phyloP scores from a whole-genome alignment of 225 moss, liverwort and hornwort species.

The Sphagnum tenellum region DNA sequence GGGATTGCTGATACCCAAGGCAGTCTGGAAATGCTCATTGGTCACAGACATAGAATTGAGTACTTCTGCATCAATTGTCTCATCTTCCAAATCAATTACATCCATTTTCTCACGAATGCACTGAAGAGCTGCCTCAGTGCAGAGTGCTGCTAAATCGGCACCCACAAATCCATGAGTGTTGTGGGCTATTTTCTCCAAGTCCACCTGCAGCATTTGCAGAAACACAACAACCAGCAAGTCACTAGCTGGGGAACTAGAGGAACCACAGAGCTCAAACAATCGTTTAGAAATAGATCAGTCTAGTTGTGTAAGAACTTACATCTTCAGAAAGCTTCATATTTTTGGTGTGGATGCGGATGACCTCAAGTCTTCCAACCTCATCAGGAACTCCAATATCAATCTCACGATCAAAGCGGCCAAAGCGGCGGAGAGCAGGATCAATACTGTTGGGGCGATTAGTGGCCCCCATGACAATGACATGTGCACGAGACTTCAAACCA shows the following conservation, averaged over 20 bases:
- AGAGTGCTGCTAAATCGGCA: slow-evolving; percentile 45
- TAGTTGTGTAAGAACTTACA: neutral
- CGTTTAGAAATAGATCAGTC: neutral
- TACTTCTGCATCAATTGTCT: slow-evolving; percentile 43
- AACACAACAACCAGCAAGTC: no score
- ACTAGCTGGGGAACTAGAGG: neutral
- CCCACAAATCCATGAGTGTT: slow-evolving; percentile 49
- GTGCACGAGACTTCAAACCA: slow-evolving; percentile 17
- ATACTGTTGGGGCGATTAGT: slow-evolving; percentile 39
- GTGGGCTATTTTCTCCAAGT: slow-evolving; percentile 40
- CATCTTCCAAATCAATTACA: slow-evolving; percentile 45
- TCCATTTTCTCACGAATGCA: slow-evolving; percentile 59
- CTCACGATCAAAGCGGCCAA: slow-evolving; percentile 45
- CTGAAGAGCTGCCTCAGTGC: slow-evolving; percentile 42
- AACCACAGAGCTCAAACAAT: no score
- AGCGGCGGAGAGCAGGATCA: slow-evolving; percentile 35
- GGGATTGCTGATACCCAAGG: slow-evolving; percentile 40
- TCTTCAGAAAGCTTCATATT: slow-evolving; percentile 24
- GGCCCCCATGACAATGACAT: slow-evolving; percentile 51
- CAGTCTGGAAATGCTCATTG: slow-evolving; percentile 50
- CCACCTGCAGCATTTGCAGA: slow-evolving; percentile 18
- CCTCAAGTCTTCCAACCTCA: slow-evolving; percentile 38
- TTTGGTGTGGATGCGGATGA: slow-evolving; percentile 39
- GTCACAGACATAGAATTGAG: slow-evolving; percentile 48
- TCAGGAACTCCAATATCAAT: slow-evolving; percentile 45